These are phyloP conservation scores for Saitozyma sp. DNA, from an alignment of 768 basidiomycete genomes.

Conservation along the genomic window DNA sequence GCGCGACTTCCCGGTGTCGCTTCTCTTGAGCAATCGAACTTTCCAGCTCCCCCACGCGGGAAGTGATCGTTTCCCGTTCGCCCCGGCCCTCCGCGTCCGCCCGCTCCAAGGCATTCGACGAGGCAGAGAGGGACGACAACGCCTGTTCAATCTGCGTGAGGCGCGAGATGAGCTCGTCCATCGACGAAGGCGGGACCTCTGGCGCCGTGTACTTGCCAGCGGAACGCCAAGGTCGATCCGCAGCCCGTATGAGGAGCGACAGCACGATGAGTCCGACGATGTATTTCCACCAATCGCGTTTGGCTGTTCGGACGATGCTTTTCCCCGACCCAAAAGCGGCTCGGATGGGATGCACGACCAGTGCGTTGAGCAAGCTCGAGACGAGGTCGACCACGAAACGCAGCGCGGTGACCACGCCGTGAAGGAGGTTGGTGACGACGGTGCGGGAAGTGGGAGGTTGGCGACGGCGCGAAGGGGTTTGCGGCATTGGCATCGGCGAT, in stretches of 20 bases:
- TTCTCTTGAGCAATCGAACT: conserved; percentile 4
- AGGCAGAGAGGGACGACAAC: conserved; percentile 31
- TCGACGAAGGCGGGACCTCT: conserved; percentile 37
- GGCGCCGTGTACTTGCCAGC: conserved; percentile 13
- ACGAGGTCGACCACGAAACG: conserved; percentile 28
- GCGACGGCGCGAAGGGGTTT: conserved; percentile 20
- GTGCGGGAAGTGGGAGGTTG: conserved; percentile 30
- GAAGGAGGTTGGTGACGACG: conserved; percentile 35
- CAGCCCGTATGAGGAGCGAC: conserved; percentile 23
- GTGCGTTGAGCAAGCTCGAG: conserved; percentile 5
- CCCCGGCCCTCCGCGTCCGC: conserved; percentile 4
- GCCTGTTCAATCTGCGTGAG: conserved; percentile 44
- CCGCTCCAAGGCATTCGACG: conserved; percentile 8
- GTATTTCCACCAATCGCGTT: conserved; percentile 42
- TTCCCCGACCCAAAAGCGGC: conserved; percentile 13
- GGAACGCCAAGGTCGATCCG: conserved; percentile 21
- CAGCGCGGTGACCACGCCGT: conserved; percentile 31
- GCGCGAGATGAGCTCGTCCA: conserved; percentile 47
- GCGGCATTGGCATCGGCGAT: conserved; percentile 22
- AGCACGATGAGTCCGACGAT: conserved; percentile 30
- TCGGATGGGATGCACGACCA: conserved; percentile 15
- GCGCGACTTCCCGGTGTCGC: conserved; percentile 7
- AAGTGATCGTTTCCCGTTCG: conserved; percentile 3
- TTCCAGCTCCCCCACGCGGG: conserved; percentile 13
- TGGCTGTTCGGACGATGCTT: conserved; percentile 11